Evolutionary conservation across 495 filamentous ascomycete genomes (phyloP).

Genomic region (Aspergillus diversus): DNA sequence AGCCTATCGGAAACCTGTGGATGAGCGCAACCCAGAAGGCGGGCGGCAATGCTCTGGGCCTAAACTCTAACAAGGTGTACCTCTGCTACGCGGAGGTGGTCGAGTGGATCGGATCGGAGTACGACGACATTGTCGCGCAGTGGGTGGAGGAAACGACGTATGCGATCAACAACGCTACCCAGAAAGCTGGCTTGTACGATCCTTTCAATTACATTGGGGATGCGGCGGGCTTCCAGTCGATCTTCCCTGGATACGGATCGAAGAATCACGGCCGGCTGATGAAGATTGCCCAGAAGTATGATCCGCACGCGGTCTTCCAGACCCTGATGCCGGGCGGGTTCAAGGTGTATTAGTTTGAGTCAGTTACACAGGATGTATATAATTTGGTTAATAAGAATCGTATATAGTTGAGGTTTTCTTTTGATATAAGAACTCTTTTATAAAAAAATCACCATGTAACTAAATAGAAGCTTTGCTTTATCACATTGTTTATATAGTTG

Average conservation of each 20-base stretch:
- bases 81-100: conserved; percentile 45
- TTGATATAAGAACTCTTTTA: no score
- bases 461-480: no score
- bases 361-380: no score
- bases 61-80: conserved; percentile 39
- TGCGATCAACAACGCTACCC: conserved; percentile 38
- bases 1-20: conserved; percentile 50
- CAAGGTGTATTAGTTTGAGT: conserved; percentile 29
- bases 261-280: conserved; percentile 32
- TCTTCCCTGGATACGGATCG: conserved; percentile 40
- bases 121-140: conserved; percentile 33
- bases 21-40: conserved; percentile 35
- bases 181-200: conserved; percentile 36
- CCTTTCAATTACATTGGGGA: conserved; percentile 42
- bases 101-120: conserved; percentile 39
- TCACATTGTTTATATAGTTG: no score
- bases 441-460: no score
- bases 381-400: no score
- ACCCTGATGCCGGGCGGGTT: conserved; percentile 38
- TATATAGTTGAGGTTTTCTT: no score
- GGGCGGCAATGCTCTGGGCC: conserved; percentile 49
- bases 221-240: conserved; percentile 36
- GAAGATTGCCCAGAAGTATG: conserved; percentile 32
- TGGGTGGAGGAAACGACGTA: conserved; percentile 42
- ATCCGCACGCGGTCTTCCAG: conserved; percentile 38